A percentile compares a stretch with the other conserved stretches of the same genome.
These are phyloP conservation scores for Plasmodium malariae DNA, from an alignment of 169 alveolate species.

Conservation along the genomic window DNA sequence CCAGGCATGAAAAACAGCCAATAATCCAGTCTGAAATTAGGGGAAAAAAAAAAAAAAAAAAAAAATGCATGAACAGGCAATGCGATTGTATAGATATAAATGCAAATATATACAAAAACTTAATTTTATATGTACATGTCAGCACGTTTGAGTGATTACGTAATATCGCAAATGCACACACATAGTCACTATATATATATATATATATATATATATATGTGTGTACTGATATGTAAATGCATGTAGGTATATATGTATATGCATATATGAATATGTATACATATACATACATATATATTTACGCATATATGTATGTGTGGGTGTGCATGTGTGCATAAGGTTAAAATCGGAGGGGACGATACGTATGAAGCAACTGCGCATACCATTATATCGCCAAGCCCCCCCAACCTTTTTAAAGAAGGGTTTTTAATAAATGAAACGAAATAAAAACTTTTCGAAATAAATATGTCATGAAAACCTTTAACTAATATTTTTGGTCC, in stretches of 20 bases:
- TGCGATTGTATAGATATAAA: too few species aligned
- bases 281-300: background rate
- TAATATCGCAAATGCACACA: too few species aligned
- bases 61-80: too few species aligned
- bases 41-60: background rate
- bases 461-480: conserved; percentile 42
- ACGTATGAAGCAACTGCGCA: too few species aligned
- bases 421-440: conserved; percentile 25
- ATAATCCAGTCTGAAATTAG: conserved; percentile 86
- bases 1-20: conserved; percentile 82
- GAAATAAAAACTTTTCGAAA: conserved; percentile 34
- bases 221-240: background rate
- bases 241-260: background rate
- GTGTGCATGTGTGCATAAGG: too few species aligned
- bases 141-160: too few species aligned
- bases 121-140: too few species aligned
- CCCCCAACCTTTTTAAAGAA: conserved; percentile 37
- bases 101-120: too few species aligned
- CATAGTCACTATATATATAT: background rate
- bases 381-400: conserved; percentile 58
- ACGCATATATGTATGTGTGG: background rate
- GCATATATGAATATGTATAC: too few species aligned
- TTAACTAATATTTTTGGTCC: conserved; percentile 58
- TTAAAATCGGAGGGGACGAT: too few species aligned
- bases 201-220: conserved; percentile 3